Conservation (phyloP, 2,329 filamentous ascomycete genomes). For the Dactylellina cionopaga region DNA sequence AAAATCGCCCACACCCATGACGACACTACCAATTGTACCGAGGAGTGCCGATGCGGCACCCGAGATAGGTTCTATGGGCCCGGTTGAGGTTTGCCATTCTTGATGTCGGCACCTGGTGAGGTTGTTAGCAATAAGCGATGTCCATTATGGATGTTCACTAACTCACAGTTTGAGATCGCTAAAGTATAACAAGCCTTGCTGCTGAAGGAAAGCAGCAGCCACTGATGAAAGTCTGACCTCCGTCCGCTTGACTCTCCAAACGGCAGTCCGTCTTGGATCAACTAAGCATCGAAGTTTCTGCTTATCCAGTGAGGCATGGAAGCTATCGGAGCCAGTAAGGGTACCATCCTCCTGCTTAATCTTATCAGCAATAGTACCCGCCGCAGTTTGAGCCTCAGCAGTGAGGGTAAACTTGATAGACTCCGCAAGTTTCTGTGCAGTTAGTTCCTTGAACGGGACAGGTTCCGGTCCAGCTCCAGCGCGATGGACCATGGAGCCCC, state of each 20-base stretch:
- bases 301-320: constrained; percentile 68
- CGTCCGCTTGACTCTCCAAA: constrained; percentile 78
- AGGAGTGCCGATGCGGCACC: constrained; percentile 80
- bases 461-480: constrained; percentile 78
- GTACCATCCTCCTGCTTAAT: constrained; percentile 74
- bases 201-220: constrained; percentile 72
- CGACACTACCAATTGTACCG: constrained; percentile 82
- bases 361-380: constrained; percentile 69
- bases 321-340: constrained; percentile 72
- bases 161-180: constrained; percentile 77
- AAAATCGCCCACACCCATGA: constrained; percentile 82
- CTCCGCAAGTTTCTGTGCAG: constrained; percentile 71
- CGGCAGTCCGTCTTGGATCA: constrained; percentile 73
- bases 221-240: constrained; percentile 75
- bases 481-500: constrained; percentile 78
- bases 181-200: constrained; percentile 74
- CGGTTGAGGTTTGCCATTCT: constrained; percentile 81
- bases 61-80: constrained; percentile 81
- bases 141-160: not conserved
- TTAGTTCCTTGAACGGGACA: constrained; percentile 75
- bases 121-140: not conserved
- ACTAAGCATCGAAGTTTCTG: constrained; percentile 75
- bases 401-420: constrained; percentile 72
- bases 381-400: constrained; percentile 69
- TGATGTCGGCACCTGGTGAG: constrained; percentile 52